phyloP scores from a whole-genome alignment of 495 filamentous ascomycete species.

The Annulohypoxylon stygium region DNA sequence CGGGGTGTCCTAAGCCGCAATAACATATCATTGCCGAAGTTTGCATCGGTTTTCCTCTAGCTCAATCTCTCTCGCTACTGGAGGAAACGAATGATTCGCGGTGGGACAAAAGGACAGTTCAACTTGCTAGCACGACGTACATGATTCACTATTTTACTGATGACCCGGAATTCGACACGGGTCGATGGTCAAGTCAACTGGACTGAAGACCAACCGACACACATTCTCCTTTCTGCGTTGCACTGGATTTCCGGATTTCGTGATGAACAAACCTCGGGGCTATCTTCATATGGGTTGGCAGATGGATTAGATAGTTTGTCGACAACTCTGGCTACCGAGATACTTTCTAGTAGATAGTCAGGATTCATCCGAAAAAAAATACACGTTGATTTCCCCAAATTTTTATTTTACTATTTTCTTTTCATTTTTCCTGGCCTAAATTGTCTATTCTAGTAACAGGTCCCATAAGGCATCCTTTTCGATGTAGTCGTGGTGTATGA shows the following conservation, averaged over 20 bases:
- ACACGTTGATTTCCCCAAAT: conserved; percentile 12
- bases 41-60: background rate
- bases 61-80: background rate
- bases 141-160: background rate
- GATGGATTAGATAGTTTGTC: conserved; percentile 30
- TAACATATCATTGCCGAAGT: too few relatives aligned
- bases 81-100: too few relatives aligned
- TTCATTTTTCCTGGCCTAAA: background rate
- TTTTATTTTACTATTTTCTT: conserved; percentile 6
- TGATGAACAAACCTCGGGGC: conserved; percentile 9
- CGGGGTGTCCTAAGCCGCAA: too few relatives aligned
- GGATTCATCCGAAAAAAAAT: conserved; percentile 14
- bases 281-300: conserved; percentile 5
- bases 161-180: background rate
- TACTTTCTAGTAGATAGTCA: conserved; percentile 12
- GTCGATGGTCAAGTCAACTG: background rate
- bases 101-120: background rate
- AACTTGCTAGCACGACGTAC: background rate
- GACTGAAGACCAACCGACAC: background rate
- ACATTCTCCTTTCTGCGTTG: background rate
- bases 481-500: conserved; percentile 87
- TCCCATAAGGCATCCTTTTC: conserved; percentile 75
- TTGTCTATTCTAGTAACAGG: conserved; percentile 55
- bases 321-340: conserved; percentile 16
- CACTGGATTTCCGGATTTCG: background rate